Base-by-base conservation (phyloP, 108 stramenopile species). In the Asterionellopsis glacialis region DNA sequence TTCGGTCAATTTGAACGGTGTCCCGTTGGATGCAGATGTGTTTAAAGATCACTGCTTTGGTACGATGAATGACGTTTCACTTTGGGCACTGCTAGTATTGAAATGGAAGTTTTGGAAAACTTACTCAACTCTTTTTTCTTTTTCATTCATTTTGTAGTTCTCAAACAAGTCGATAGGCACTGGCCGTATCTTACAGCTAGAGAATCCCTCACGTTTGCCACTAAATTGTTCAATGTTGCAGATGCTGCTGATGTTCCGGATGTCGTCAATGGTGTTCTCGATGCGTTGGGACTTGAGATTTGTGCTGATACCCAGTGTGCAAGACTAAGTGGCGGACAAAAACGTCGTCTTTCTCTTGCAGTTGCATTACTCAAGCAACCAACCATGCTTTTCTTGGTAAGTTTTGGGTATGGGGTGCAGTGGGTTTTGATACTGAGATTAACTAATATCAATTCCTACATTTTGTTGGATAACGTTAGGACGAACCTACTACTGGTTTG, bases 351-450 rank as follows among this genome's bases (percentile, higher is more conserved):
- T 21, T 74, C 72, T 21, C 41, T 84, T 15, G 83, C 79, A 18
- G 56, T 76, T 28, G 95, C 95, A 9, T 70, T 97, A 24, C 91
- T 97, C 65, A 88, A 96, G 59, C 80, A 93, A 63, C 96, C 95
- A 9, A 83, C 87, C 9, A 62, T 94, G 54, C 69, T 95, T 18
- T 84, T 97, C 51, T 75, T 97, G 49, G 33, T 33, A 33, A 33
- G 33, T 33, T 5, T 33, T 2, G 33, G 33, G 33, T 33, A 33
- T 33, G 33, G 33, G 33, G 33, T 33, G 33, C n/a, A n/a, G 89
- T 87, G 63, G 33, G 5, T 33, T 33, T 5, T 33, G 33, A 21
- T 48, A 22, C 4, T 48, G 21, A n/a, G n/a, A n/a, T n/a, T n/a
- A n/a, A n/a, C n/a, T n/a, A n/a, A n/a, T n/a, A n/a, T n/a, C n/a